Conservation (phyloP, 2,329 filamentous ascomycete species). For the Pseudocercospora musae region DNA sequence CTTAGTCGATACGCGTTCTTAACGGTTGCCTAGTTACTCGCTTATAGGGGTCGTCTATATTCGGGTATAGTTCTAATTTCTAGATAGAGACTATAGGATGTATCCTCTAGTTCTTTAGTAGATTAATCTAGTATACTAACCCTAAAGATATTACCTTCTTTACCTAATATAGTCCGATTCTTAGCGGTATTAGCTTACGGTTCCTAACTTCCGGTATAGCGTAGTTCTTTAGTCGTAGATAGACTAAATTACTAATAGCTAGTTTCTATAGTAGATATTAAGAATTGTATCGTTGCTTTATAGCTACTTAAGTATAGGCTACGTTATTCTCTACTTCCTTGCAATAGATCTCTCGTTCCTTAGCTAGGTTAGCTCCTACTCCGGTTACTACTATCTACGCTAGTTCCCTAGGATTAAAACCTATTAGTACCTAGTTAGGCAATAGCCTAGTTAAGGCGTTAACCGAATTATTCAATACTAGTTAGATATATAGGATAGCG, state of each 20-base stretch:
- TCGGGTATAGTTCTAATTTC: not conserved
- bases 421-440: too few relatives aligned
- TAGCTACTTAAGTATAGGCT: not conserved
- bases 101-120: not conserved
- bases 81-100: slow-evolving; percentile 5
- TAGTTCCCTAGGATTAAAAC: too few relatives aligned
- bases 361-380: not conserved
- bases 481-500: too few relatives aligned
- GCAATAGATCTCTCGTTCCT: not conserved
- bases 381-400: not conserved
- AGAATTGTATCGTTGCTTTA: slow-evolving; percentile 6
- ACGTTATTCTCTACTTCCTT: not conserved
- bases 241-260: not conserved
- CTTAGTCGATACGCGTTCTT: not conserved
- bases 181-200: not conserved
- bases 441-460: too few relatives aligned
- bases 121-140: slow-evolving; percentile 6
- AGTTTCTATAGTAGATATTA: not conserved
- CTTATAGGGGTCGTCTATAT: not conserved
- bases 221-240: slow-evolving; percentile 3
- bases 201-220: not conserved
- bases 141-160: not conserved
- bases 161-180: not conserved
- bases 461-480: too few relatives aligned
- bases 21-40: not conserved